Conservation (phyloP, 2,329 filamentous ascomycete genomes). For the Ophidiomyces ophidiicola region DNA sequence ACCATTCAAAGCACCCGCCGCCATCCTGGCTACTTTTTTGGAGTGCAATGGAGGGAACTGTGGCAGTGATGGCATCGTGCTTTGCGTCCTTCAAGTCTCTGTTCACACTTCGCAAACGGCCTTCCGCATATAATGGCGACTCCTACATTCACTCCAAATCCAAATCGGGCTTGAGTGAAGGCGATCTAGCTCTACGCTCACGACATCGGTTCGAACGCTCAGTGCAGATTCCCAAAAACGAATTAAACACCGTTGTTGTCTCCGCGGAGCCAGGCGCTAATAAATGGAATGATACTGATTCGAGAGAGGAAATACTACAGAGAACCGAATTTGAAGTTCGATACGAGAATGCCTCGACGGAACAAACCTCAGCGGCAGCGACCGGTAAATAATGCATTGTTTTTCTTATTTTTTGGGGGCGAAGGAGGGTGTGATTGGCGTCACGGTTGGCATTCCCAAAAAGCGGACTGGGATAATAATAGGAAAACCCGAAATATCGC, state of each 20-base stretch:
- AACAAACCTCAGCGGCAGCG: not conserved
- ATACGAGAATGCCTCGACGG: constrained; percentile 9
- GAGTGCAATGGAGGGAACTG: constrained; percentile 12
- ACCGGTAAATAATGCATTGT: not conserved
- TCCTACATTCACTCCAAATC: constrained; percentile 1
- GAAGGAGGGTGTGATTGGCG: constrained; percentile 3
- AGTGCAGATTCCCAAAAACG: not conserved
- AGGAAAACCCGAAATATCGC: too few relatives aligned
- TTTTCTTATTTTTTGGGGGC: not conserved
- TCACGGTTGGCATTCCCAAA: too few relatives aligned
- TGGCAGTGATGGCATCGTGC: constrained; percentile 13
- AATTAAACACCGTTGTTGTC: constrained; percentile 10
- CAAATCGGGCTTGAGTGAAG: not conserved
- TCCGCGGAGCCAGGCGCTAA: constrained; percentile 4
- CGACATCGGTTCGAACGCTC: constrained; percentile 1
- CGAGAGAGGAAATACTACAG: constrained; percentile 13
- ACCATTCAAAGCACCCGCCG: constrained; percentile 10
- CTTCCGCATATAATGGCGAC: constrained; percentile 3
- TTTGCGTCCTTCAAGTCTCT: constrained; percentile 14
- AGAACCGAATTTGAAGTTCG: constrained; percentile 13
- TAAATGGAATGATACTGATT: constrained; percentile 12
- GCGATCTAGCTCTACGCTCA: constrained; percentile 8
- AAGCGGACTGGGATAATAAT: too few relatives aligned
- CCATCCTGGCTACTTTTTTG: constrained; percentile 13
- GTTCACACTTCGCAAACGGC: constrained; percentile 9